A percentile compares a stretch with the other conserved stretches of the same genome.
phyloP scores from a whole-genome alignment of 1,139 yeast species.

The Debaryomyces nepalensis region DNA sequence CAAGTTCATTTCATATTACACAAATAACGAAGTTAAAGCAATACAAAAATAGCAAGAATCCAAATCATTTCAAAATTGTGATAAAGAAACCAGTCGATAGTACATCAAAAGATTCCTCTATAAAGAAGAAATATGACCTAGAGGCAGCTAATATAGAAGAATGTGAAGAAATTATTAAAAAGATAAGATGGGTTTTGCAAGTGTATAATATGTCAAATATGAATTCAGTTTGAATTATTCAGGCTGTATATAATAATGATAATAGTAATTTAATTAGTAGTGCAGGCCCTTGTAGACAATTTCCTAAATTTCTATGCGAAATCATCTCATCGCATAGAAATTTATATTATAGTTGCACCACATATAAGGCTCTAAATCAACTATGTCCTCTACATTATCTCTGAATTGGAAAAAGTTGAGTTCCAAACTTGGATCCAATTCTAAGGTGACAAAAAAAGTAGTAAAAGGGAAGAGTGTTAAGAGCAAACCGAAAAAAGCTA shows the following conservation, averaged over 20 bases:
- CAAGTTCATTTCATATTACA: constrained; percentile 84
- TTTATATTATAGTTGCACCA: no score
- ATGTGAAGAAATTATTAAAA: constrained; percentile 75
- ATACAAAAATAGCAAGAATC: constrained; percentile 65
- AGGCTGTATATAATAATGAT: no score
- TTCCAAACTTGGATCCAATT: constrained; percentile 25
- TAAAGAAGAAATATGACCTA: constrained; percentile 77
- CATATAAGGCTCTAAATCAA: no score
- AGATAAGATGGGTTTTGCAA: constrained; percentile 57
- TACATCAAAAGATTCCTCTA: constrained; percentile 29
- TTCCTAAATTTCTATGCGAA: constrained; percentile 1
- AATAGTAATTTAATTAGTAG: no score
- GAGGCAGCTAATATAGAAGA: constrained; percentile 71
- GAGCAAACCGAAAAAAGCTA: constrained; percentile 1
- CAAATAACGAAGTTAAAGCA: constrained; percentile 80
- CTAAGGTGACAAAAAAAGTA: constrained; percentile 23
- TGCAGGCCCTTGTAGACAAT: background rate
- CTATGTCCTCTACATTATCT: constrained; percentile 28
- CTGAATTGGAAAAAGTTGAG: constrained; percentile 44
- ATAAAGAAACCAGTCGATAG: constrained; percentile 62
- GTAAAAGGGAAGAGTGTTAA: constrained; percentile 9
- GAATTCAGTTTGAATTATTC: constrained; percentile 4
- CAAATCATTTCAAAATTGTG: constrained; percentile 80
- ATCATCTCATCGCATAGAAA: constrained; percentile 13
- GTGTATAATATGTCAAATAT: constrained; percentile 40